Evolutionary conservation across 2,329 filamentous ascomycete species (phyloP).

Genomic region (Teratosphaeria viscida): DNA sequence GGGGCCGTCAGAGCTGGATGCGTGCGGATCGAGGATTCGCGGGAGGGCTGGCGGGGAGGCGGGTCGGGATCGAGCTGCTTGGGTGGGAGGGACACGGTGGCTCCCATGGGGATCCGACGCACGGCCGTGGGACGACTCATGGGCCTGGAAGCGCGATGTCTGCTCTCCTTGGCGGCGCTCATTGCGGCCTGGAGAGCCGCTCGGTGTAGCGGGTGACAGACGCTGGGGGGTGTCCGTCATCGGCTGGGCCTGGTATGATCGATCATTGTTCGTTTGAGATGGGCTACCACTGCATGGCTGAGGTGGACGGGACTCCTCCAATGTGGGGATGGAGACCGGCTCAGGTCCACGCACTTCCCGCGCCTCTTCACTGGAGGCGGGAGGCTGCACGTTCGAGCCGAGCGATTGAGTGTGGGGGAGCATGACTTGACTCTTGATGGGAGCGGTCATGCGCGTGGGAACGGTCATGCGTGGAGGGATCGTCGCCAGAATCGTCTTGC

Average conservation of each 20-base stretch:
- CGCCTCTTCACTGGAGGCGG: too few species aligned
- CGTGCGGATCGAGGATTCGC: not conserved
- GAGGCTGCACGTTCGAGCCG: too few species aligned
- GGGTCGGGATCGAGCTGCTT: not conserved
- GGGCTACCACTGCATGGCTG: not conserved
- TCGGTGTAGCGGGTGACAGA: not conserved
- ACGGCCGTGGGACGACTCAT: not conserved
- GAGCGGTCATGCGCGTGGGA: not conserved
- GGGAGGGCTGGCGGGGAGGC: not conserved
- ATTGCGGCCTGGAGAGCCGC: not conserved
- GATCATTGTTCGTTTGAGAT: not conserved
- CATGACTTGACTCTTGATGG: not conserved
- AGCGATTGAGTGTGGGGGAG: too few species aligned
- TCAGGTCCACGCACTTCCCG: not conserved
- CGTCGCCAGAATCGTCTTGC: not conserved
- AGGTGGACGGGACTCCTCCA: not conserved
- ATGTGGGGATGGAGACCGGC: not conserved
- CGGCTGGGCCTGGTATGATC: not conserved
- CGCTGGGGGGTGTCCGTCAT: not conserved
- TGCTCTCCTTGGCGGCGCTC: not conserved
- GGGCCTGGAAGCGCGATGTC: not conserved
- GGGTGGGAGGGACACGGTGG: not conserved
- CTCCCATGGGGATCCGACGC: too few species aligned
- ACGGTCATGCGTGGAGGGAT: not conserved
- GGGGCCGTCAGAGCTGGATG: not conserved